These are phyloP conservation scores for Colletotrichum sp. DNA, from an alignment of 2,329 filamentous ascomycete genomes.

Conservation along the genomic window DNA sequence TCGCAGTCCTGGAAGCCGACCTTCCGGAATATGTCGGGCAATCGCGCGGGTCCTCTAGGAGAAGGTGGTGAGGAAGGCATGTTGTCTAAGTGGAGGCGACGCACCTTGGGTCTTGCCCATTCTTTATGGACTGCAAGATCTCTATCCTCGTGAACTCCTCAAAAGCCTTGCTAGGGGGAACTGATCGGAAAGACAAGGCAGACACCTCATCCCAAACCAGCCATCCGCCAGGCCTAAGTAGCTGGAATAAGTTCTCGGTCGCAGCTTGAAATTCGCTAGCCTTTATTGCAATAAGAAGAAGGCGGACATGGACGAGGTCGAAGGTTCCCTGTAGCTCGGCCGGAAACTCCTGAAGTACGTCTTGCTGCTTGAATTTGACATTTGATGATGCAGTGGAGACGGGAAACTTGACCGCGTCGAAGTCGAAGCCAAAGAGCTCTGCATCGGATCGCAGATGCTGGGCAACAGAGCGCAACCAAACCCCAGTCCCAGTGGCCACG, in stretches of 20 bases:
- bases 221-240: background rate
- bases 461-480: background rate
- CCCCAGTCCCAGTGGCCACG: background rate
- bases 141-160: background rate
- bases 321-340: background rate
- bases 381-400: background rate
- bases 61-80: too few relatives aligned
- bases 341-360: background rate
- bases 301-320: background rate
- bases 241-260: background rate
- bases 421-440: background rate
- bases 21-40: rapidly evolving
- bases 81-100: background rate
- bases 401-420: background rate
- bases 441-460: background rate
- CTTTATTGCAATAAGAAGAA: background rate
- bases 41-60: background rate
- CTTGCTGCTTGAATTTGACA: background rate
- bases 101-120: background rate
- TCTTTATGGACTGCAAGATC: background rate
- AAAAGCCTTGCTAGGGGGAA: background rate
- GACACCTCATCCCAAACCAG: background rate
- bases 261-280: background rate
- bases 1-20: background rate
- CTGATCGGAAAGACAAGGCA: background rate